phyloP scores from a whole-genome alignment of 2,329 filamentous ascomycete genomes.

The Aotearoamyces nothofagi region DNA sequence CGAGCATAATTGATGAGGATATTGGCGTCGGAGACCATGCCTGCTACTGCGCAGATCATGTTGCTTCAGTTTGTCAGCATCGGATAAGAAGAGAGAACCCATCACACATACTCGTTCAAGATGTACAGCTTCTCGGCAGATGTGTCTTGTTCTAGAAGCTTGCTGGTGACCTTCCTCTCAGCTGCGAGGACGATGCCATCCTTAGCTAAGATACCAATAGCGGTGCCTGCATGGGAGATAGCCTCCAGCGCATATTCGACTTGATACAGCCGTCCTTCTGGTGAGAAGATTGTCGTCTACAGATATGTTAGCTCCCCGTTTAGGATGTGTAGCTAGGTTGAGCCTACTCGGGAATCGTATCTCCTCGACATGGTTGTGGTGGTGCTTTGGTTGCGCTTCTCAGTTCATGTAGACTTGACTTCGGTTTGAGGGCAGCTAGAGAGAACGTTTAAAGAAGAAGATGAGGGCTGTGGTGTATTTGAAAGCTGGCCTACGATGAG shows the following conservation, averaged over 20 bases:
- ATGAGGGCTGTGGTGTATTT: not conserved
- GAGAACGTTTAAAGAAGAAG: not conserved
- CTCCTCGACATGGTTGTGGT: slow-evolving; percentile 67
- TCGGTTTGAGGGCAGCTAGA: not conserved
- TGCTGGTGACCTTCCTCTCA: slow-evolving; percentile 97
- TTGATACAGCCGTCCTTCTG: slow-evolving; percentile 95
- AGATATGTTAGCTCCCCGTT: slow-evolving; percentile 10
- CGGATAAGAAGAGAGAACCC: not conserved
- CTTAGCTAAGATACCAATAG: slow-evolving; percentile 89
- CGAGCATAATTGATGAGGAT: slow-evolving; percentile 99
- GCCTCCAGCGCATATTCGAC: slow-evolving; percentile 98
- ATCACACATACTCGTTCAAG: slow-evolving; percentile 78
- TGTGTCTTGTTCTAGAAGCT: slow-evolving; percentile 97
- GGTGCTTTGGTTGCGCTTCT: not conserved
- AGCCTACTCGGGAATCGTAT: slow-evolving; percentile 87
- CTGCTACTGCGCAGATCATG: slow-evolving; percentile 98
- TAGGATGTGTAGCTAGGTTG: slow-evolving; percentile 7
- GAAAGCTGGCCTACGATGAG: slow-evolving; percentile 1
- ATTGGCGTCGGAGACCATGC: slow-evolving; percentile 98
- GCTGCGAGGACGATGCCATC: slow-evolving; percentile 97
- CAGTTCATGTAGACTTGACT: not conserved
- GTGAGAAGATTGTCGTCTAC: slow-evolving; percentile 99
- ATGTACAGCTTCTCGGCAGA: slow-evolving; percentile 99
- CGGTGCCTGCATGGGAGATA: slow-evolving; percentile 95
- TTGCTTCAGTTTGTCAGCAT: slow-evolving; percentile 44